These are phyloP conservation scores for Staphylotrichum longicolle DNA, from an alignment of 495 filamentous ascomycete genomes.

Conservation along the genomic window DNA sequence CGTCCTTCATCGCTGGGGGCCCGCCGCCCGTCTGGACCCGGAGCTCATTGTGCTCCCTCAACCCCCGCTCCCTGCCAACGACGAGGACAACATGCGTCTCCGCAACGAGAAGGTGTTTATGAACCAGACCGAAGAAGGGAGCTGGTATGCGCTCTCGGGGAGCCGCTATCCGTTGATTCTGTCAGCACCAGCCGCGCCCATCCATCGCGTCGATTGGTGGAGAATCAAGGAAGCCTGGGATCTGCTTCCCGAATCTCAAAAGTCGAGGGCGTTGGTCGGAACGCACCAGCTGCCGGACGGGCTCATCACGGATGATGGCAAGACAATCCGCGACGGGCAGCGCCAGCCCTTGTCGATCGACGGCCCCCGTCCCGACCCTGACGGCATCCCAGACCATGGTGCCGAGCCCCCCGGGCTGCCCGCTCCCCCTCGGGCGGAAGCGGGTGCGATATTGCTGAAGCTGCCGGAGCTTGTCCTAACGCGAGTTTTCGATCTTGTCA, in stretches of 20 bases:
- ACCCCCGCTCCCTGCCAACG: conserved; percentile 63
- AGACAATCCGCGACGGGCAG: background rate
- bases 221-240: conserved; percentile 36
- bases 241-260: conserved; percentile 33
- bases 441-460: conserved; percentile 30
- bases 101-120: conserved; percentile 72
- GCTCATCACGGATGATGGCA: background rate
- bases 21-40: conserved; percentile 54
- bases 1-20: conserved; percentile 67
- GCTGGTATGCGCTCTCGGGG: conserved; percentile 94
- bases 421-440: conserved; percentile 23
- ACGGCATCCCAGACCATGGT: background rate
- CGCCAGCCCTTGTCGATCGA: conserved; percentile 3
- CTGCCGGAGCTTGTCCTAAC: conserved; percentile 39
- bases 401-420: background rate
- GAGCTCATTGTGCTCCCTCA: conserved; percentile 82
- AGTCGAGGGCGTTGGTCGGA: conserved; percentile 46
- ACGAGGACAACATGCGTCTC: conserved; percentile 55
- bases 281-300: conserved; percentile 44
- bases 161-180: conserved; percentile 80
- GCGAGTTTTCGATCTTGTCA: conserved; percentile 43
- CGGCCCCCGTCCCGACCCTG: conserved; percentile 4
- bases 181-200: conserved; percentile 64
- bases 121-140: conserved; percentile 77
- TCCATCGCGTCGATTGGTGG: conserved; percentile 60